Conservation (phyloP, 2,329 filamentous ascomycete species). For the Aspergillus thermomutatus region DNA sequence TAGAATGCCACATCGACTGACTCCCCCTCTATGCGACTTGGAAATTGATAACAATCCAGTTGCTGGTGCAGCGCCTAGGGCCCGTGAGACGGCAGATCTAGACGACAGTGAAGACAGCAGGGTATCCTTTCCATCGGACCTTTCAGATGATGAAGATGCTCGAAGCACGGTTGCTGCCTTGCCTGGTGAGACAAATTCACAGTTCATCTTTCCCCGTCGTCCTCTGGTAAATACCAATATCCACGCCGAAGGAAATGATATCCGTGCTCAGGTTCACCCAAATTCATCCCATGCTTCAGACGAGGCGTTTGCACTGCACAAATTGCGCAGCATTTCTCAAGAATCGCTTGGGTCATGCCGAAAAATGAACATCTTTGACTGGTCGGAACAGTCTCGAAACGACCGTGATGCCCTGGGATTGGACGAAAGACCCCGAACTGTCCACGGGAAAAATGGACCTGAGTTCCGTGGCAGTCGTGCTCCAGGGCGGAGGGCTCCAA, state of each 20-base stretch:
- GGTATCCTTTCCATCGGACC: constrained; percentile 22
- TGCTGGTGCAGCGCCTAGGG: constrained; percentile 9
- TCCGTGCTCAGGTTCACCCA: constrained; percentile 1
- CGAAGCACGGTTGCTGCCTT: constrained; percentile 27
- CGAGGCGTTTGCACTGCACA: constrained; percentile 7
- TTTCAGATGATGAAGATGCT: constrained; percentile 24
- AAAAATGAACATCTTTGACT: constrained; percentile 60
- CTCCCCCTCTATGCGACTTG: constrained; percentile 16
- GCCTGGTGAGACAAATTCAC: constrained; percentile 19
- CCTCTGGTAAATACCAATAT: background rate
- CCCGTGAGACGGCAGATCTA: constrained; percentile 7
- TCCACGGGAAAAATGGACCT: constrained; percentile 61
- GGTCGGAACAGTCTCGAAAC: constrained; percentile 57
- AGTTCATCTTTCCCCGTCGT: background rate
- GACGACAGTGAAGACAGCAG: constrained; percentile 13
- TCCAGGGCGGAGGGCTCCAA: constrained; percentile 56
- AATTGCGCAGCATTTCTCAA: constrained; percentile 7
- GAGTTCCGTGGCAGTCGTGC: constrained; percentile 56
- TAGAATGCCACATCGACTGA: constrained; percentile 31
- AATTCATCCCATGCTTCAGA: constrained; percentile 4
- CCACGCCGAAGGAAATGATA: constrained; percentile 2
- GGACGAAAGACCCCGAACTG: constrained; percentile 57
- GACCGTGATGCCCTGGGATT: constrained; percentile 53
- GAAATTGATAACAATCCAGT: constrained; percentile 18
- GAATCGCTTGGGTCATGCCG: constrained; percentile 38